Evolutionary conservation across 2,329 filamentous ascomycete species (phyloP).

Genomic region (Thermoascus crustaceus): DNA sequence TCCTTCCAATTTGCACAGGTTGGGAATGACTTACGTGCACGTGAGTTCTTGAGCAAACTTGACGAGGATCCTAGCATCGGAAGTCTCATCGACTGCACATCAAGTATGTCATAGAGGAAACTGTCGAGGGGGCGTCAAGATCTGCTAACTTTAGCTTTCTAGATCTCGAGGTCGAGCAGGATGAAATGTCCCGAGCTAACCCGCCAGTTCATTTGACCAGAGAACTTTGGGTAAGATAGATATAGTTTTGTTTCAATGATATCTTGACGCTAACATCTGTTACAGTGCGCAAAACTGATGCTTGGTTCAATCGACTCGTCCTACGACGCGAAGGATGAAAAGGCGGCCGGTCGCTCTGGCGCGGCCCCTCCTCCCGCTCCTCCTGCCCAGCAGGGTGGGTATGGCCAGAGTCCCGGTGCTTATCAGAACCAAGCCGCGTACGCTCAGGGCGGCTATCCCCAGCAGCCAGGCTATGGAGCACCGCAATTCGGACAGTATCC

Average conservation of each 20-base stretch:
- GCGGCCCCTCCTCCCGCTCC: constrained; percentile 22
- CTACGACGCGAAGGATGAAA: constrained; percentile 60
- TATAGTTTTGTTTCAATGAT: background rate
- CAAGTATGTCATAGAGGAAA: constrained; percentile 43
- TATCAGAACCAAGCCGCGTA: constrained; percentile 15
- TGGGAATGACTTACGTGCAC: constrained; percentile 57
- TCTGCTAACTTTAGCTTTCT: constrained; percentile 13
- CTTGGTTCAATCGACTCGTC: constrained; percentile 59
- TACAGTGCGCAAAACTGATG: constrained; percentile 54
- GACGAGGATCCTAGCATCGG: constrained; percentile 57
- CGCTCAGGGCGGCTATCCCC: constrained; percentile 16
- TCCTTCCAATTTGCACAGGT: constrained; percentile 63
- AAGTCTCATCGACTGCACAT: constrained; percentile 58
- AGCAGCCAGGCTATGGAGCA: constrained; percentile 14
- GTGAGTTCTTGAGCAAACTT: constrained; percentile 56
- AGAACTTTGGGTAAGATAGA: constrained; percentile 49
- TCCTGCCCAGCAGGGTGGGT: constrained; percentile 31
- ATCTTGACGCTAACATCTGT: constrained; percentile 9
- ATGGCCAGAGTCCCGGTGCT: no score
- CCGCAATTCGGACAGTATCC: constrained; percentile 14
- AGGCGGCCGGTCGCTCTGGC: constrained; percentile 32
- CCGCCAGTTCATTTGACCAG: constrained; percentile 57
- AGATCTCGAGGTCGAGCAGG: constrained; percentile 61
- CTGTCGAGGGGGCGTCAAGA: background rate
- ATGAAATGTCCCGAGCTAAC: constrained; percentile 55